phyloP scores from a whole-genome alignment of 2,329 filamentous ascomycete species.

The Colletotrichum somersetense region DNA sequence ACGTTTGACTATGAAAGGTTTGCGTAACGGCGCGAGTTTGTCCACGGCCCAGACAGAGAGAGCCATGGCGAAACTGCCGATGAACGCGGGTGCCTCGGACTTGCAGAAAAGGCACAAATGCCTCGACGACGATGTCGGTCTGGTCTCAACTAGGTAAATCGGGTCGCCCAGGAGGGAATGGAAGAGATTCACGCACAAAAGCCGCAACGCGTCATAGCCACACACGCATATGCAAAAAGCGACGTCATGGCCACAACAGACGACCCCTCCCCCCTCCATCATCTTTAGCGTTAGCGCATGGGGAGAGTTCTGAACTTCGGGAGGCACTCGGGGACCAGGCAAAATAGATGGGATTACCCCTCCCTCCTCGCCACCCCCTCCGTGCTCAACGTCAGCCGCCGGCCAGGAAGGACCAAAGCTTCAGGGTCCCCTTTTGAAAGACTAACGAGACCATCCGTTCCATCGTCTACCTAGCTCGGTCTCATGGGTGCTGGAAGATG shows the following conservation, averaged over 20 bases:
- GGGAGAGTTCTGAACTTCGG: background rate
- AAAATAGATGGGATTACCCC: constrained; percentile 24
- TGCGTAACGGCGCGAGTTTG: background rate
- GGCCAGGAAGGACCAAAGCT: background rate
- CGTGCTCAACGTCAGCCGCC: constrained; percentile 26
- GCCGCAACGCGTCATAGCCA: constrained; percentile 36
- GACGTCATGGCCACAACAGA: constrained; percentile 33
- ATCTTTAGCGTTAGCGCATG: constrained; percentile 13
- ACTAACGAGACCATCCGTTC: background rate
- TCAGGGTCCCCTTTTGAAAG: constrained; percentile 37
- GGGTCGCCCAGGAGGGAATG: constrained; percentile 14
- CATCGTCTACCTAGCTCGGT: background rate
- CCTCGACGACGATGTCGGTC: constrained; percentile 12
- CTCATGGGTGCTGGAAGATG: constrained; percentile 24
- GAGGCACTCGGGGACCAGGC: background rate
- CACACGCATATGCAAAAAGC: background rate
- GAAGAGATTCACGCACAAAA: constrained; percentile 37
- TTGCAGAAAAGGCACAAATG: constrained; percentile 22
- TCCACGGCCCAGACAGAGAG: background rate
- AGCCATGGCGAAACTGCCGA: background rate
- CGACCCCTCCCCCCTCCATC: constrained; percentile 10
- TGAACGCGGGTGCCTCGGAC: constrained; percentile 9
- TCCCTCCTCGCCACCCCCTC: constrained; percentile 25
- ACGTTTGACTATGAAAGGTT: background rate
- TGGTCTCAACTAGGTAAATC: constrained; percentile 33